These are phyloP conservation scores for Globisporangium heterothallicum DNA, from an alignment of 352 stramenopile species.

Conservation along the genomic window DNA sequence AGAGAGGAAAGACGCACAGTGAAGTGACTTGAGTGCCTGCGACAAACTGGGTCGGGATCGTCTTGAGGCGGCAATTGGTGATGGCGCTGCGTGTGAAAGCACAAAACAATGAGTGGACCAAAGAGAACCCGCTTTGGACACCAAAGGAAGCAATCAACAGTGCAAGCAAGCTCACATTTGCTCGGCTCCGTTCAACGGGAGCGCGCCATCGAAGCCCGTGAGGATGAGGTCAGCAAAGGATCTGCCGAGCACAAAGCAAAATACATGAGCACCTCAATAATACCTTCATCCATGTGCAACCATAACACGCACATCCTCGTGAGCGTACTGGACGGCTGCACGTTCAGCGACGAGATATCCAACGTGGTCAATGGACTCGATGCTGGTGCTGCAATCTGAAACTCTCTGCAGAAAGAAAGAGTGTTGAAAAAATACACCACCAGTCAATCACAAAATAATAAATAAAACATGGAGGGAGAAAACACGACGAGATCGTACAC, in stretches of 20 bases:
- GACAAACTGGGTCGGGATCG: constrained; percentile 48
- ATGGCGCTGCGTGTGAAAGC: constrained; percentile 31
- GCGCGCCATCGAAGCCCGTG: constrained; percentile 37
- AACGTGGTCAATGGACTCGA: constrained; percentile 36
- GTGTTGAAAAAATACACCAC: background rate
- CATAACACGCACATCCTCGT: constrained; percentile 27
- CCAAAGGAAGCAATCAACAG: background rate
- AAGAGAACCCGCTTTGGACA: too few relatives aligned
- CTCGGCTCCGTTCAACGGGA: constrained; percentile 44
- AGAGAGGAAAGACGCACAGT: constrained; percentile 16
- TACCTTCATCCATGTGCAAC: background rate
- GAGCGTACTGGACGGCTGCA: constrained; percentile 39
- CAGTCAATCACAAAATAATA: background rate
- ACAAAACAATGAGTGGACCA: background rate
- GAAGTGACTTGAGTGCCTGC: constrained; percentile 25
- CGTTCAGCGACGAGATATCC: constrained; percentile 65
- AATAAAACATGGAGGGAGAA: background rate
- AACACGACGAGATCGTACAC: constrained; percentile 19
- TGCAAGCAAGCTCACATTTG: constrained; percentile 35
- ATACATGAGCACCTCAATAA: background rate
- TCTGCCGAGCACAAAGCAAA: background rate
- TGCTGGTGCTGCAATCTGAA: constrained; percentile 27
- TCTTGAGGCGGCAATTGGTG: constrained; percentile 62
- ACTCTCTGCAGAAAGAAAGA: constrained; percentile 22
- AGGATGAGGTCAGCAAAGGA: constrained; percentile 41